Base-by-base conservation (phyloP, 768 basidiomycete genomes). In the Termitomyces sp. region DNA sequence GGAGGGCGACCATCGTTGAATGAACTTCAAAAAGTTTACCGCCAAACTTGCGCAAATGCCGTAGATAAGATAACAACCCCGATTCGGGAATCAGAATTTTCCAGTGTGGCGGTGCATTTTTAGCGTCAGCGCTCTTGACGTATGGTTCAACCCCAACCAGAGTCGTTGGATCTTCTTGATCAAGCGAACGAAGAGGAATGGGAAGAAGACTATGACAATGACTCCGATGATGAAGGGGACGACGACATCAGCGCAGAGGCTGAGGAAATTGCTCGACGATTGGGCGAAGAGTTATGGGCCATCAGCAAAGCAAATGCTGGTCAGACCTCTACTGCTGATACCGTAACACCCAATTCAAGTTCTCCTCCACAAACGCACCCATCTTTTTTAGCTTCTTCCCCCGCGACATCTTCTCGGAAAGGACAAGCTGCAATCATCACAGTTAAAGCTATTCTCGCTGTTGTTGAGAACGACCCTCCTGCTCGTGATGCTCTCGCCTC, bases 261-360 rank as follows among this genome's bases (percentile, higher is more conserved):
- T 2, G 82, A 86, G 60, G 88, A 86, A 63, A 89, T 89, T 62
- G 87, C 87, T 5, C 79, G 86, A 45, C 76, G 85, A 27, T 72
- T 92, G 31, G 84, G 86, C n/a, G 87, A 87, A 61, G 84, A 92
- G 57, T 76, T 92, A 6, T 86, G 84, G 82, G 90, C 89, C 3
- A 87, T 91, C 48, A 83, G 73, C 64, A 86, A 82, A 66, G 86
- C 79, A 5, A 83, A 80, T 59, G 80, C 79, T 4, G 79, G 69
- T 31, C 60, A 57, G 40, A 71, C 65, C 10, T 32, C 45, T 17
- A 58, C 61, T 2, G 56, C 60, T 10, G 43, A 47, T 29, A 35
- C 43, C 46, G 60, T 63, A 8, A 35, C 43, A 35, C 31, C 59
- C 32, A 51, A 57, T 6, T 40, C 45, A 16, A 38, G 55, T 16